Percentiles rank a stretch among this genome's conserved stretches.
Evolutionary conservation across 2,329 filamentous ascomycete genomes (phyloP).

Genomic region (Chrysoporthe deuterocubensis): DNA sequence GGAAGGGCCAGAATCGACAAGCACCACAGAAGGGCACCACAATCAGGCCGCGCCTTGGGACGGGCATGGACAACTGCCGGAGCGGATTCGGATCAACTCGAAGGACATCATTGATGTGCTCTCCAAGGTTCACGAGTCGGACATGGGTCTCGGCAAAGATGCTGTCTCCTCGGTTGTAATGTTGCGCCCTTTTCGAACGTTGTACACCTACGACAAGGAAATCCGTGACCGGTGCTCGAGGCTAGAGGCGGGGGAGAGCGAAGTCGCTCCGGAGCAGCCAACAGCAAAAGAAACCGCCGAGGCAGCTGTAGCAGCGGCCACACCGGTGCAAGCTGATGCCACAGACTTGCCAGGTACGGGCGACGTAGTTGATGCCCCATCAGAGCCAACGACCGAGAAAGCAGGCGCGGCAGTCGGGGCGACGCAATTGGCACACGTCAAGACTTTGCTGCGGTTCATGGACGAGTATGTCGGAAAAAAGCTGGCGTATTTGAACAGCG

Average conservation of each 20-base stretch:
- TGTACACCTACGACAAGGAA: conserved; percentile 19
- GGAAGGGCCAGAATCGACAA: no score
- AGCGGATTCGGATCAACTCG: conserved; percentile 24
- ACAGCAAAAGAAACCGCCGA: no score
- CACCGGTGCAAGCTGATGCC: no score
- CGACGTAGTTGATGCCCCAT: no score
- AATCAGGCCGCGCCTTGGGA: no score
- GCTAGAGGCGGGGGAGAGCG: no score
- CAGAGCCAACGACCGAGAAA: no score
- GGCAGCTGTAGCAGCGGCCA: no score
- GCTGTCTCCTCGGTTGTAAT: conserved; percentile 8
- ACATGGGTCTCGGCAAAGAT: neutral
- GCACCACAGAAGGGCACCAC: no score
- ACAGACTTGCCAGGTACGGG: no score
- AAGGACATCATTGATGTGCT: conserved; percentile 1
- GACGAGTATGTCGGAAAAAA: conserved; percentile 25
- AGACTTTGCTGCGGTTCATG: conserved; percentile 31
- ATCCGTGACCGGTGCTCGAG: conserved; percentile 11
- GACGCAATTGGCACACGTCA: conserved; percentile 22
- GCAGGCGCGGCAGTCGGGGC: no score
- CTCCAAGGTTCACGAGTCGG: neutral
- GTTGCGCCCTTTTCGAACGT: conserved; percentile 23
- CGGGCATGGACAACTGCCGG: conserved; percentile 8
- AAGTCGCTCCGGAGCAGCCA: no score
- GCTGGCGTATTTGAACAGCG: conserved; percentile 23